Base-by-base conservation (phyloP, 1,284 basidiomycete species). In the Blastosporella zonata region DNA sequence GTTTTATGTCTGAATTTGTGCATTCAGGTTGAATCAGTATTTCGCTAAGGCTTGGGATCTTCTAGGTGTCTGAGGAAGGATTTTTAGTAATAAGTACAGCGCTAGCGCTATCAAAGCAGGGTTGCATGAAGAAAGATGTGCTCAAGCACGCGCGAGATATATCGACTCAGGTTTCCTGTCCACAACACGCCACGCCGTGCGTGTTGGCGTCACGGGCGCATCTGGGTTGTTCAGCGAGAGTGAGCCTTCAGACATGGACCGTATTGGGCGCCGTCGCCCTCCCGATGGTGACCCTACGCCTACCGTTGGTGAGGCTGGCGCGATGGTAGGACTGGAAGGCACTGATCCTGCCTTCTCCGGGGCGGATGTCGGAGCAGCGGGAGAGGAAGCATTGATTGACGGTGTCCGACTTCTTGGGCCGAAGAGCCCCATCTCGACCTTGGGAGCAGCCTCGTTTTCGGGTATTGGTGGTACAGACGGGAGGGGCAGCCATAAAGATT, bases 111-210 rank as follows among this genome's bases (percentile, higher is more conserved):
- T n/a, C n/a, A 13, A 3, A 31, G 12, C 7, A 31, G 29, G 29
- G 29, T 27, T 27, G 25, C 5, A 27, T 31, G 7, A 31, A 9
- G 29, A 31, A 6, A 12, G 7, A 7, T 6, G 7, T 7, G 29
- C 12, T 5, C n/a, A 29, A 3, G 37, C 17, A 20, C 43, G 29
- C n/a, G 48, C 20, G 1, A 35, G 36, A 40, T 40, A 35, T 17
- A 44, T 28, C 12, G 48, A 33, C 18, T 42, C 17, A n/a, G 33
- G 37, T 13, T 41, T 49, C 29, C 43, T 49, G 18, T 49, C 48
- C n/a, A 49, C 43, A 4, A 45, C 37, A 7, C 48, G 43, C 48
- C 48, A 49, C 8, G 48, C 48, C 20, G 48, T 49, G 22, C 48
- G 42, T 10, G 43, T 45, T 23, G 37, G 48, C 4, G 48, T 49